Conservation (phyloP, 192 early-diverging fungal species). For the Gamsiella multidivaricata region DNA sequence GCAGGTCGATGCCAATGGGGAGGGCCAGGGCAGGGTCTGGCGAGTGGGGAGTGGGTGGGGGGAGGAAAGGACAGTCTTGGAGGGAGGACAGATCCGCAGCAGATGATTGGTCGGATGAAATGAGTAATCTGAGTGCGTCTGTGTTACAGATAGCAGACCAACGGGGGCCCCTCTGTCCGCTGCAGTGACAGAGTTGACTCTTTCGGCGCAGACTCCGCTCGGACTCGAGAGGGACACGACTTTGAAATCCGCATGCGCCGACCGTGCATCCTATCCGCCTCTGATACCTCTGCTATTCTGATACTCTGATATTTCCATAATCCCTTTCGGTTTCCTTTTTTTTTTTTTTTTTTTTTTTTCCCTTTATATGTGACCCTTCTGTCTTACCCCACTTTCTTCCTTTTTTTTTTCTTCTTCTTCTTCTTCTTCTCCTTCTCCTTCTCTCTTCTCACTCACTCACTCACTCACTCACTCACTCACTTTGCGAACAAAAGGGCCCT, state of each 20-base stretch:
- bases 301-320: too few species aligned
- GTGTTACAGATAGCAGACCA: not conserved
- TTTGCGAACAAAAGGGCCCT: not conserved
- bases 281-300: too few species aligned
- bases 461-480: not conserved
- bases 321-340: not conserved
- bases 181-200: too few species aligned
- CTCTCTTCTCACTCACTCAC: not conserved
- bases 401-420: constrained; percentile 9
- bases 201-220: not conserved
- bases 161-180: too few species aligned
- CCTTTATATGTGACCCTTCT: not conserved
- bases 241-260: too few species aligned
- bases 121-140: constrained; percentile 39
- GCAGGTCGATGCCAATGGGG: too few species aligned
- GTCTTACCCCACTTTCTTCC: not conserved
- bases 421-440: constrained; percentile 3
- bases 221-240: too few species aligned
- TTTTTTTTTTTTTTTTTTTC: not conserved
- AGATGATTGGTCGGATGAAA: constrained; percentile 21
- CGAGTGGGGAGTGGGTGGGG: not conserved
- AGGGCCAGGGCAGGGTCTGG: too few species aligned
- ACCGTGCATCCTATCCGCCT: too few species aligned
- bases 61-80: constrained; percentile 9
- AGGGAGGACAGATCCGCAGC: not conserved